These are phyloP conservation scores for Ogataea corticis DNA, from an alignment of 805 yeast genomes.

Conservation along the genomic window DNA sequence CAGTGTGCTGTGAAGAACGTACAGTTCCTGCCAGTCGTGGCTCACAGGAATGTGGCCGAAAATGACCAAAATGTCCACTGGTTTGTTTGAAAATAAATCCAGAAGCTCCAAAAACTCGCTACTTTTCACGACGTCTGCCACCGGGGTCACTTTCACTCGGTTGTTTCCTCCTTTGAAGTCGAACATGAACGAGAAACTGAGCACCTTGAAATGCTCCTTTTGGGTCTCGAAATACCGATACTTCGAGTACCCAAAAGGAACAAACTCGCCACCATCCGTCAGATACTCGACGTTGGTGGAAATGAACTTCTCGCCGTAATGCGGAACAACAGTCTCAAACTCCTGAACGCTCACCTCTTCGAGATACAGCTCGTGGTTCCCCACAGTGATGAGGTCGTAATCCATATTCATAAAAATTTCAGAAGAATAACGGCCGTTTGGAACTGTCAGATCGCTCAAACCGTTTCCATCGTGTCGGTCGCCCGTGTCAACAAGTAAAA, in stretches of 20 bases:
- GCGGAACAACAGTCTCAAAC: constrained; percentile 55
- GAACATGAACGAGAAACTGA: constrained; percentile 79
- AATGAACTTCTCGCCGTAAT: constrained; percentile 65
- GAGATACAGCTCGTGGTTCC: constrained; percentile 87
- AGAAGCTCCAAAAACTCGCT: constrained; percentile 64
- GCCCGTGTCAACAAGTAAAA: constrained; percentile 82
- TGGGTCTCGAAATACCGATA: constrained; percentile 67
- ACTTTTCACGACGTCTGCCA: constrained; percentile 51
- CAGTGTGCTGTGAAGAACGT: constrained; percentile 46
- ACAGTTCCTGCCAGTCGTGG: constrained; percentile 56
- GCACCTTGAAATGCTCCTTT: constrained; percentile 47
- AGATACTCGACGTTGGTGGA: constrained; percentile 69
- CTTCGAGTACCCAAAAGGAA: constrained; percentile 65
- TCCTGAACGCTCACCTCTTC: constrained; percentile 67
- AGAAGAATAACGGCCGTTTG: constrained; percentile 67
- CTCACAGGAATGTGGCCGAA: constrained; percentile 79
- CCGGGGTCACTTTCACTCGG: constrained; percentile 63
- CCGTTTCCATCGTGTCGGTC: constrained; percentile 97
- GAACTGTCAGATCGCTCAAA: constrained; percentile 70
- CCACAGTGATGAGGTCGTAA: constrained; percentile 79
- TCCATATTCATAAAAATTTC: constrained; percentile 62
- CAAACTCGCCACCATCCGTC: constrained; percentile 44
- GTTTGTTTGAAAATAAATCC: constrained; percentile 31
- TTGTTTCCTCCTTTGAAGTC: constrained; percentile 64
- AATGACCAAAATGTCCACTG: constrained; percentile 66